Base-by-base conservation (phyloP, 164 flowering plant species). In the Nelumbo lutea region DNA sequence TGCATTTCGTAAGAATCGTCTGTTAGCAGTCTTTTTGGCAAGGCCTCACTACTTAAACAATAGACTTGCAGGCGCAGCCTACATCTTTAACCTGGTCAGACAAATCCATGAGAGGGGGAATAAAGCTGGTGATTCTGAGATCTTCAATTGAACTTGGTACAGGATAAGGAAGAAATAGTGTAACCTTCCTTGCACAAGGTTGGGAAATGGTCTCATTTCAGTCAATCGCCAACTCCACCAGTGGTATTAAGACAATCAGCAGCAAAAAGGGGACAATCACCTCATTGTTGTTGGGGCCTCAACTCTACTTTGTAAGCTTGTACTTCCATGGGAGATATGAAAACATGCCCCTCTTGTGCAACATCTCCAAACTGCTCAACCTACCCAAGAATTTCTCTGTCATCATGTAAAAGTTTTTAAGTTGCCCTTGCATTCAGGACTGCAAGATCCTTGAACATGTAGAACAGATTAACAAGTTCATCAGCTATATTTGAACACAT, bases 401-500 rank as follows among this genome's bases (percentile, higher is more conserved):
- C 96, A 62, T 93, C 97, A 66, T 90, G 96, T 69, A 96, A 73
- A 53, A 93, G 96, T 84, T 96, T 96, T 53, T 93, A 93, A 60
- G 96, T 86, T 2, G 89, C 78, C 75, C 69, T 88, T 15, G 80
- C 93, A 75, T 84, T 83, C 72, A 69, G 62, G 4, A 91, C 95
- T 0, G 76, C 72, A 43, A 96, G 79, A 43, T 82, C 94, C 74
- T 86, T 83, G 77, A 96, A 93, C 79, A 96, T 71, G 82, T 69
- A 50, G 68, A 86, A 88, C 68, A 96, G 75, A 79, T 89, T 86
- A 42, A 91, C 79, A 13, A 89, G 79, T 59, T 85, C 91, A 64
- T 90, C 83, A 5, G 80, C 87, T n/a, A 90, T n/a, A 14, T 78
- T 84, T 40, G 87, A 72, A 72, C 98, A 96, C 41, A 72, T 68